phyloP scores from a whole-genome alignment of 192 early-diverging fungal genomes.

The Mortierella hygrophila region DNA sequence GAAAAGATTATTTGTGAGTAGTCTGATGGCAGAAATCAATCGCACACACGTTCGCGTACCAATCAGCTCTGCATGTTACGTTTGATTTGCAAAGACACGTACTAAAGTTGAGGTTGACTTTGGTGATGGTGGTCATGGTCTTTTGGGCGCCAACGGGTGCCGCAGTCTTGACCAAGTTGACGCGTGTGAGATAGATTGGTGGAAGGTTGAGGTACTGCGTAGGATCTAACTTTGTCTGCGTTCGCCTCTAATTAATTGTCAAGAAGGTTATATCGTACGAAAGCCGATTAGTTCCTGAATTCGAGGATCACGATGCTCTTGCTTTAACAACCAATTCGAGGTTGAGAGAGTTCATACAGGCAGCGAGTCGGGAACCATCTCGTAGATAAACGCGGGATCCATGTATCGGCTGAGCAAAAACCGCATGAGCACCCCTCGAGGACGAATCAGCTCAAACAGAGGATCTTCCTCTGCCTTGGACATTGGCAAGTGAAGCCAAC shows the following conservation, averaged over 20 bases:
- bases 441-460: slow-evolving; percentile 44
- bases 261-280: neutral
- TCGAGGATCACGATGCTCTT: too few relatives aligned
- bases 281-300: neutral
- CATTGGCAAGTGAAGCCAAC: slow-evolving; percentile 51
- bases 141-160: slow-evolving; percentile 33
- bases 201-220: slow-evolving; percentile 45
- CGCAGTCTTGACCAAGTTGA: slow-evolving; percentile 44
- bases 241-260: slow-evolving; percentile 27
- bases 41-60: too few relatives aligned
- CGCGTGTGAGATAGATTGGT: slow-evolving; percentile 49
- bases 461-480: slow-evolving; percentile 51
- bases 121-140: slow-evolving; percentile 37
- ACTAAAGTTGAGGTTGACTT: slow-evolving; percentile 57
- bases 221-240: slow-evolving; percentile 50
- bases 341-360: slow-evolving; percentile 22
- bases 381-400: slow-evolving; percentile 47
- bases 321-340: neutral
- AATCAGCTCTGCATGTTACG: too few relatives aligned
- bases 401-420: slow-evolving; percentile 45
- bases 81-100: neutral
- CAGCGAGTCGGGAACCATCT: slow-evolving; percentile 43
- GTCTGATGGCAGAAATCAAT: neutral
- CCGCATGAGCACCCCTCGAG: slow-evolving; percentile 35
- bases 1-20: neutral